Evolutionary conservation across 768 basidiomycete genomes (phyloP).

Genomic region (Daedaleopsis nitida): DNA sequence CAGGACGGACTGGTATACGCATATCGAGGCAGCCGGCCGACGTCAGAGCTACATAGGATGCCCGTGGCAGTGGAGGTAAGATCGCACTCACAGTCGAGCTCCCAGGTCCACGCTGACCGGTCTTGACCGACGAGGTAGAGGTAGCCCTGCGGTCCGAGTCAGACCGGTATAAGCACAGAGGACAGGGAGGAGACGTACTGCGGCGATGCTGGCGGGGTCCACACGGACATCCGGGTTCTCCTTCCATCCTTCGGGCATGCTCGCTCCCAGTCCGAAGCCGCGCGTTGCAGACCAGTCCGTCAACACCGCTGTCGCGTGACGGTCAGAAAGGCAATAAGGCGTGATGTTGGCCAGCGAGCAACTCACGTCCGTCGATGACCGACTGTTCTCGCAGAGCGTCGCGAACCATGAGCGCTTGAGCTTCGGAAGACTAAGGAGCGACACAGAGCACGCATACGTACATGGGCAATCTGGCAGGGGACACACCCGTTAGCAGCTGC

Average conservation of each 20-base stretch:
- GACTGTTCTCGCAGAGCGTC: slow-evolving; percentile 39
- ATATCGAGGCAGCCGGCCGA: too few relatives aligned
- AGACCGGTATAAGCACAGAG: background rate
- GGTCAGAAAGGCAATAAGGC: background rate
- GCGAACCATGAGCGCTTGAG: background rate
- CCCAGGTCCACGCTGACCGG: slow-evolving; percentile 76
- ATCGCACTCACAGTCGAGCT: slow-evolving; percentile 64
- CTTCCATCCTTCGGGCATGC: slow-evolving; percentile 37
- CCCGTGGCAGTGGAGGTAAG: background rate
- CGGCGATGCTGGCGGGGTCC: slow-evolving; percentile 68
- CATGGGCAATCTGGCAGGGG: slow-evolving; percentile 43
- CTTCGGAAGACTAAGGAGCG: background rate
- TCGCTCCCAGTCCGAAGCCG: slow-evolving; percentile 14
- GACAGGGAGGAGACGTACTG: slow-evolving; percentile 41
- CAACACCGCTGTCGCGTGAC: slow-evolving; percentile 33
- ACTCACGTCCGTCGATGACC: slow-evolving; percentile 67
- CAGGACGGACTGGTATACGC: background rate
- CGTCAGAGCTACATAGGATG: background rate
- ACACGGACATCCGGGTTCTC: slow-evolving; percentile 51
- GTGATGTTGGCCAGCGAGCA: background rate
- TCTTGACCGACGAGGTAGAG: slow-evolving; percentile 69
- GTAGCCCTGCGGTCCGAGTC: slow-evolving; percentile 49
- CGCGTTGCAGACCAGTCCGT: slow-evolving; percentile 38
- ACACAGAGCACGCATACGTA: slow-evolving; percentile 36
- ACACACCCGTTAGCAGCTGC: too few relatives aligned